These are phyloP conservation scores for Oryza meyeriana DNA, from an alignment of 176 grass and related monocot species.

Conservation along the genomic window DNA sequence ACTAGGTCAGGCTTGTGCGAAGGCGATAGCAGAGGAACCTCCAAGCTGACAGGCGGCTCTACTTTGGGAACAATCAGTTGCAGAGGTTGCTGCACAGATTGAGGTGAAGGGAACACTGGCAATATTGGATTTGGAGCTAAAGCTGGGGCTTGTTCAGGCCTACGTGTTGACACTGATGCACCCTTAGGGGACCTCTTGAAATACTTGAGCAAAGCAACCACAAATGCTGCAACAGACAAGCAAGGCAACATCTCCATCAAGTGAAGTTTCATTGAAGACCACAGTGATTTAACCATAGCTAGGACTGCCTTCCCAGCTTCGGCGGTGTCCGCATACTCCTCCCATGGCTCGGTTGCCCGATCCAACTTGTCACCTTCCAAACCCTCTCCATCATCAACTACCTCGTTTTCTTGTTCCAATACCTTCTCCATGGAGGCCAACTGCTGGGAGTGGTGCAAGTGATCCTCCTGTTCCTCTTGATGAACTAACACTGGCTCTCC, in stretches of 20 bases:
- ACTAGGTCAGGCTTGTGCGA: neutral
- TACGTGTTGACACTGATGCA: neutral
- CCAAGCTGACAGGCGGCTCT: neutral
- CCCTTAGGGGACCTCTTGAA: conserved; percentile 13
- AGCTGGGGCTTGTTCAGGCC: neutral
- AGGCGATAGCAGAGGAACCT: neutral
- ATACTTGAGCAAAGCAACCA: conserved; percentile 30
- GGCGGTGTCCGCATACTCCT: conserved; percentile 32
- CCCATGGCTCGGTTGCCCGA: neutral
- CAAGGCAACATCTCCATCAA: conserved; percentile 25
- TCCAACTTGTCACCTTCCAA: neutral
- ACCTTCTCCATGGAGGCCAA: neutral
- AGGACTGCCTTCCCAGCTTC: conserved; percentile 22
- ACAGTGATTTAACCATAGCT: neutral
- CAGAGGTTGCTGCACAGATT: neutral
- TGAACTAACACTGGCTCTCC: neutral
- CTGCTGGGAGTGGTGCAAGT: neutral
- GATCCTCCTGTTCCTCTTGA: conserved; percentile 10
- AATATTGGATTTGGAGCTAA: conserved; percentile 6
- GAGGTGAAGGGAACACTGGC: neutral
- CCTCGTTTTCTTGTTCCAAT: neutral
- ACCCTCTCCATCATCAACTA: neutral
- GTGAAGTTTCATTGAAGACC: conserved; percentile 26
- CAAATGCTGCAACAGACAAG: conserved; percentile 24
- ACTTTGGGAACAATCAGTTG: neutral